Conservation (phyloP, 2,329 filamentous ascomycete genomes). For the Colletotrichum destructivum region DNA sequence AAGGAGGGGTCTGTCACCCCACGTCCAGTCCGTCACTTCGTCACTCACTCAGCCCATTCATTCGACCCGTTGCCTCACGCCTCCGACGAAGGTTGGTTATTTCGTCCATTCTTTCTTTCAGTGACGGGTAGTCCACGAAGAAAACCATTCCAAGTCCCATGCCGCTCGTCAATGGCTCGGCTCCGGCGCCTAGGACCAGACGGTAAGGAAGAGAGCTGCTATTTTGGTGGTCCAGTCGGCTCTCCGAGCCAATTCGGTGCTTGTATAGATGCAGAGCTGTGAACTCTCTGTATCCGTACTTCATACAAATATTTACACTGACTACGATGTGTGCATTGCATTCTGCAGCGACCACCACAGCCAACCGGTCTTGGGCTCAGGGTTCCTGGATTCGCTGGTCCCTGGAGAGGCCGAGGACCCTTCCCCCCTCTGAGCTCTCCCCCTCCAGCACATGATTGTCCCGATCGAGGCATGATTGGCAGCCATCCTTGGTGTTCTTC, state of each 20-base stretch:
- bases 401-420: conserved; percentile 22
- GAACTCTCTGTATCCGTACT: too few relatives aligned
- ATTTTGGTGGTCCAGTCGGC: conserved; percentile 18
- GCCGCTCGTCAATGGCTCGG: conserved; percentile 17
- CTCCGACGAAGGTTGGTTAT: conserved; percentile 8
- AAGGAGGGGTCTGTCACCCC: conserved; percentile 32
- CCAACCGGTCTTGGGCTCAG: conserved; percentile 10
- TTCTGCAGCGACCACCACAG: not conserved
- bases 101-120: conserved; percentile 5
- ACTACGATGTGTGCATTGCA: too few relatives aligned
- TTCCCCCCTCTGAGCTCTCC: not conserved
- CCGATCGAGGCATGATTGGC: conserved; percentile 30
- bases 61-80: conserved; percentile 3
- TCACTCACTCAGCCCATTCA: conserved; percentile 21
- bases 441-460: not conserved
- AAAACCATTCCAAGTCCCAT: conserved; percentile 19
- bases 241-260: not conserved
- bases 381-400: conserved; percentile 24
- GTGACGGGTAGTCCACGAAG: conserved; percentile 19
- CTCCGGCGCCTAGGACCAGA: conserved; percentile 5
- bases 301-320: too few relatives aligned
- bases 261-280: not conserved
- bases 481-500: conserved; percentile 15
- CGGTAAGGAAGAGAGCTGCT: conserved; percentile 12
- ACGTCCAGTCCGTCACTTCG: conserved; percentile 26